Evolutionary conservation across 352 stramenopile species (phyloP).

Genomic region (Phytophthora pinifolia): DNA sequence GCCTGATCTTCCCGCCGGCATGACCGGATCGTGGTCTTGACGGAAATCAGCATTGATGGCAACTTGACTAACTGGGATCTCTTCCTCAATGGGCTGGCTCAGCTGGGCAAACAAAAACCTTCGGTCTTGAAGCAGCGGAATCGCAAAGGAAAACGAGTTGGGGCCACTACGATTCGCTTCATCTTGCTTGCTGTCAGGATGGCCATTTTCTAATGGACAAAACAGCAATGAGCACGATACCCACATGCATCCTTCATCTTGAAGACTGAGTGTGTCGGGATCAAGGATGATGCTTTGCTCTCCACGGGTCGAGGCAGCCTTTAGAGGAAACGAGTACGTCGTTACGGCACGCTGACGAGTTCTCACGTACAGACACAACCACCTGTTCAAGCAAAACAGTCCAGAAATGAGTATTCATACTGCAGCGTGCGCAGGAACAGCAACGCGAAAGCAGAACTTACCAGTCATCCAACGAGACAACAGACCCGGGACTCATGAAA

Average conservation of each 20-base stretch:
- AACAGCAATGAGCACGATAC: slow-evolving; percentile 49
- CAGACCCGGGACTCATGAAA: slow-evolving; percentile 19
- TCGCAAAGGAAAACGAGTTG: slow-evolving; percentile 30
- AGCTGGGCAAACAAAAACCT: slow-evolving; percentile 39
- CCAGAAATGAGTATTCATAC: slow-evolving; percentile 4
- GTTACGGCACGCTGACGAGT: slow-evolving; percentile 26
- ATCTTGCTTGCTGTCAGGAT: not conserved
- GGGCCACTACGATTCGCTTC: not conserved
- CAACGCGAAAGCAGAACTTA: slow-evolving; percentile 9
- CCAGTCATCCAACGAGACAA: slow-evolving; percentile 30
- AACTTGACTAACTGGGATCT: slow-evolving; percentile 35
- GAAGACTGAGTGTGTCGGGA: slow-evolving; percentile 23
- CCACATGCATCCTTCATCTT: slow-evolving; percentile 29
- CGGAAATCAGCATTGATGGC: slow-evolving; percentile 38
- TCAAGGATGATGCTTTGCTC: slow-evolving; percentile 35
- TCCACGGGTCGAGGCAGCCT: slow-evolving; percentile 7
- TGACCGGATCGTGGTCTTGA: slow-evolving; percentile 34
- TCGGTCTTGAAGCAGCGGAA: slow-evolving; percentile 36
- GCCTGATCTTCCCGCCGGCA: slow-evolving; percentile 11
- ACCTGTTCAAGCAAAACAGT: slow-evolving; percentile 19
- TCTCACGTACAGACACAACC: slow-evolving; percentile 39
- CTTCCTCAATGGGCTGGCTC: slow-evolving; percentile 32
- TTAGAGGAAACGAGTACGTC: slow-evolving; percentile 40
- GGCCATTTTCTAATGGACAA: slow-evolving; percentile 14
- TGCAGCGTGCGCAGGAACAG: not conserved